Evolutionary conservation across 805 yeast genomes (phyloP).

Genomic region (Priceomyces medius): DNA sequence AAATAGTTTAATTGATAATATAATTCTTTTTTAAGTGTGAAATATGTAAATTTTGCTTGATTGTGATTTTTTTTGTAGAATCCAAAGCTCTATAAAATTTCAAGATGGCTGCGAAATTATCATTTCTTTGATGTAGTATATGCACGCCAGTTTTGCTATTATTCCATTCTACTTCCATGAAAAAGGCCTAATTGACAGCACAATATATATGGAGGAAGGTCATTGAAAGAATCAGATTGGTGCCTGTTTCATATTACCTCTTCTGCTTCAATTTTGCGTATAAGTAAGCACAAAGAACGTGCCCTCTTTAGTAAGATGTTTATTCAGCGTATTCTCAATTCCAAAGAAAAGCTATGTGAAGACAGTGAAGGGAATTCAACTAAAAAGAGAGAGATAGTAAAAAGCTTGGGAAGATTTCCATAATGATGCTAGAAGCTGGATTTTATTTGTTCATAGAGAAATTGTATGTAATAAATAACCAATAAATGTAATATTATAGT

Average conservation of each 20-base stretch:
- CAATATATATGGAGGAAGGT: slow-evolving; percentile 17
- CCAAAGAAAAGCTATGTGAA: slow-evolving; percentile 9
- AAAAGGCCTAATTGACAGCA: slow-evolving; percentile 11
- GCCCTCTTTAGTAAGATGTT: slow-evolving; percentile 11
- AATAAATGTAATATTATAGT: too few species aligned
- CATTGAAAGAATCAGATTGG: slow-evolving; percentile 14
- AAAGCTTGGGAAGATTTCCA: slow-evolving; percentile 15
- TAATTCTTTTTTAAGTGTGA: too few species aligned
- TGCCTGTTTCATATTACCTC: slow-evolving; percentile 13
- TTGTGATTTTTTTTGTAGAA: too few species aligned
- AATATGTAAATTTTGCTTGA: too few species aligned
- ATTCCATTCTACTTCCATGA: slow-evolving; percentile 7
- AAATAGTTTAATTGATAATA: too few species aligned
- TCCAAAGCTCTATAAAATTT: too few species aligned
- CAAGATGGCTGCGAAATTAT: too few species aligned
- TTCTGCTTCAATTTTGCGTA: slow-evolving; percentile 15
- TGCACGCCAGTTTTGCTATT: slow-evolving; percentile 32
- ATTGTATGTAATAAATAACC: slow-evolving; percentile 15
- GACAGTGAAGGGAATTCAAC: slow-evolving; percentile 6
- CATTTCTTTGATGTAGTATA: slow-evolving; percentile 39
- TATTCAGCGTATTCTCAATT: slow-evolving; percentile 11
- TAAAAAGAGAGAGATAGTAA: slow-evolving; percentile 8
- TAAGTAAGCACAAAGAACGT: slow-evolving; percentile 10
- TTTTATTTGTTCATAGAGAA: slow-evolving; percentile 17
- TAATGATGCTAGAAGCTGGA: slow-evolving; percentile 14